Conservation (phyloP, 768 basidiomycete species). For the Tulasnella sp. region DNA sequence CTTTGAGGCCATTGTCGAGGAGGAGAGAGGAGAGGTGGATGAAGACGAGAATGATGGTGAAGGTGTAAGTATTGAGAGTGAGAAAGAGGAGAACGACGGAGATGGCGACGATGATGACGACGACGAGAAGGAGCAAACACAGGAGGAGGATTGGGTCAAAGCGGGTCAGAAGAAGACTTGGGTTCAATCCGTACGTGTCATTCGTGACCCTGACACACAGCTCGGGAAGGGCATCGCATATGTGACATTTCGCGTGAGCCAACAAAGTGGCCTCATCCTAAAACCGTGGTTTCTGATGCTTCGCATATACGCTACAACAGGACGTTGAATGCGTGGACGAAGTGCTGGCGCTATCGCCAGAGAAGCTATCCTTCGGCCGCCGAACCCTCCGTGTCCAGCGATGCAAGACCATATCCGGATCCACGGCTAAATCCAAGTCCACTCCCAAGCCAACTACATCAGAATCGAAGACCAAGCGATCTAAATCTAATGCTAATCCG, state of each 20-base stretch:
- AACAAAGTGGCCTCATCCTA: neutral
- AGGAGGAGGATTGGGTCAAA: too few relatives aligned
- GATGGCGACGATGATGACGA: constrained; percentile 20
- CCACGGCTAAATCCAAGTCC: constrained; percentile 19
- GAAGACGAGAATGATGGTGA: constrained; percentile 19
- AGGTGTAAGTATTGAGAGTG: constrained; percentile 12
- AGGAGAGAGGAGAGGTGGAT: constrained; percentile 48
- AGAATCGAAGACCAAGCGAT: neutral
- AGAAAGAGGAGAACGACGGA: constrained; percentile 7
- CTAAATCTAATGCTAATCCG: constrained; percentile 16
- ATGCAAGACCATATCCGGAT: constrained; percentile 66
- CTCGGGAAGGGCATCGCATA: constrained; percentile 39
- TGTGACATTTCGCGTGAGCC: constrained; percentile 69
- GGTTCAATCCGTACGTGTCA: constrained; percentile 31
- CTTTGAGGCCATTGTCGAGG: constrained; percentile 65
- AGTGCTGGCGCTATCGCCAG: constrained; percentile 64
- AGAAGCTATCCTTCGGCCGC: constrained; percentile 82
- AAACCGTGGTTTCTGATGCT: neutral
- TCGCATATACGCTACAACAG: constrained; percentile 31
- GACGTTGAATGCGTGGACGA: constrained; percentile 90
- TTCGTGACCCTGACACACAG: constrained; percentile 33
- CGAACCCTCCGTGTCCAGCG: constrained; percentile 84
- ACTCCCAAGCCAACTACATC: neutral
- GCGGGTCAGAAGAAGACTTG: constrained; percentile 16
- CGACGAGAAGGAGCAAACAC: constrained; percentile 23